phyloP scores from a whole-genome alignment of 805 yeast genomes.

The Debaryomyces hansenii region DNA sequence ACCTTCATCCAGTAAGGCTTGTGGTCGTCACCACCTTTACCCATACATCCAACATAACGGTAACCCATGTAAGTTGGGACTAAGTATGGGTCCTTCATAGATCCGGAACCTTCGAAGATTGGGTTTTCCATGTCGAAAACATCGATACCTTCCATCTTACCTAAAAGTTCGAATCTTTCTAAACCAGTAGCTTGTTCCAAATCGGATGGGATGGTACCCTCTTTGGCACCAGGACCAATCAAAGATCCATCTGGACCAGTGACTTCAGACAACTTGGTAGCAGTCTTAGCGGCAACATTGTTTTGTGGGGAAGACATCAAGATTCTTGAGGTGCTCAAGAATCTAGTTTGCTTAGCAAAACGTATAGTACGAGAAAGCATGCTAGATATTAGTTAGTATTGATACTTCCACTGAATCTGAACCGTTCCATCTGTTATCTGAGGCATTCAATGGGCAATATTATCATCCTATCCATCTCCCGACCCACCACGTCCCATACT shows the following conservation, averaged over 20 bases:
- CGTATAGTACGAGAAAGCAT: constrained; percentile 42
- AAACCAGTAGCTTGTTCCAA: constrained; percentile 97
- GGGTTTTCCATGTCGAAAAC: constrained; percentile 88
- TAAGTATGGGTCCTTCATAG: constrained; percentile 83
- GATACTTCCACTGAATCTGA: neutral
- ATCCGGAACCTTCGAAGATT: constrained; percentile 85
- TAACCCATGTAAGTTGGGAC: constrained; percentile 88
- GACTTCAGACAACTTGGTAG: constrained; percentile 72
- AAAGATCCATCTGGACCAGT: constrained; percentile 68
- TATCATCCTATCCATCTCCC: too few species aligned
- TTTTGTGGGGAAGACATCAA: constrained; percentile 18
- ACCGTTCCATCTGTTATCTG: too few species aligned
- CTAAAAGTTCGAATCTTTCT: constrained; percentile 92
- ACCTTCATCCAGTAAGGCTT: constrained; percentile 91
- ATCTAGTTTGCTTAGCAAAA: constrained; percentile 33
- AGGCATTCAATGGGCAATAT: too few species aligned
- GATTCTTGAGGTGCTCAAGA: constrained; percentile 35
- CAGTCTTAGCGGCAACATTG: constrained; percentile 54
- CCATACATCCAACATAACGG: constrained; percentile 97
- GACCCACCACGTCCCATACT: too few species aligned
- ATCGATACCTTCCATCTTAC: constrained; percentile 94
- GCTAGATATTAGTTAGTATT: constrained; percentile 11
- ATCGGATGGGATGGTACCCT: constrained; percentile 88
- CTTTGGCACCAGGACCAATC: constrained; percentile 87
- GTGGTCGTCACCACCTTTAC: constrained; percentile 85